phyloP scores from a whole-genome alignment of 208 protist species.

The Angomonas deanei region DNA sequence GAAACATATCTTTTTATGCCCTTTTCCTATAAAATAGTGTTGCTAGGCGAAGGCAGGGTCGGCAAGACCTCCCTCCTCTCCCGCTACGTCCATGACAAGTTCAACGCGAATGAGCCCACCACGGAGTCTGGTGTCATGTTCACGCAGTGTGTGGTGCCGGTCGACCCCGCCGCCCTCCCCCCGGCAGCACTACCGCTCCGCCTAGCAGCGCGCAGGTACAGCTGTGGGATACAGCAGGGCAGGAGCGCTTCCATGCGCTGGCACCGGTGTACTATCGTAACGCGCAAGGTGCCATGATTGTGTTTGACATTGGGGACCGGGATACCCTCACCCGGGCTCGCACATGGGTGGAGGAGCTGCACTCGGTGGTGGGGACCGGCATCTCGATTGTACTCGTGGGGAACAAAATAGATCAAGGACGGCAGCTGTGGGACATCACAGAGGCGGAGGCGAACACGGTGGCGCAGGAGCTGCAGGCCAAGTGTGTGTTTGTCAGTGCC shows the following conservation, averaged over 20 bases:
- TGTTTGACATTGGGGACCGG: conserved; percentile 95
- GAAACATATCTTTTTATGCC: neutral
- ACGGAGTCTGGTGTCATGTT: conserved; percentile 70
- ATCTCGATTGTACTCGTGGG: conserved; percentile 91
- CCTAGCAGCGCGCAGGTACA: conserved; percentile 36
- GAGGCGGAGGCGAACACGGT: conserved; percentile 55
- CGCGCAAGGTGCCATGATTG: conserved; percentile 84
- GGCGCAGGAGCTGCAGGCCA: conserved; percentile 49
- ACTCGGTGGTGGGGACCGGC: conserved; percentile 83
- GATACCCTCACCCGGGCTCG: conserved; percentile 91
- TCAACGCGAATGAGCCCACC: conserved; percentile 50
- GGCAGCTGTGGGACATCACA: conserved; percentile 66
- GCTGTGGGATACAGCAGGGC: conserved; percentile 73
- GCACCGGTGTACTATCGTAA: conserved; percentile 86
- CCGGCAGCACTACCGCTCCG: conserved; percentile 4
- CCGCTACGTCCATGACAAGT: conserved; percentile 65
- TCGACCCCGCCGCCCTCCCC: conserved; percentile 21
- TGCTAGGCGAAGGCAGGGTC: conserved; percentile 78
- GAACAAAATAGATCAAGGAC: conserved; percentile 90
- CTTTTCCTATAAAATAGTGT: conserved; percentile 59
- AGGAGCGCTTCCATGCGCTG: conserved; percentile 82
- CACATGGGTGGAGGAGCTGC: conserved; percentile 95
- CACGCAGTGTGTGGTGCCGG: conserved; percentile 41
- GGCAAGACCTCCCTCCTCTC: conserved; percentile 82
- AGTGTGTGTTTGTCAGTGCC: conserved; percentile 63